phyloP scores from a whole-genome alignment of 805 yeast genomes.

The Saturnispora hagleri region DNA sequence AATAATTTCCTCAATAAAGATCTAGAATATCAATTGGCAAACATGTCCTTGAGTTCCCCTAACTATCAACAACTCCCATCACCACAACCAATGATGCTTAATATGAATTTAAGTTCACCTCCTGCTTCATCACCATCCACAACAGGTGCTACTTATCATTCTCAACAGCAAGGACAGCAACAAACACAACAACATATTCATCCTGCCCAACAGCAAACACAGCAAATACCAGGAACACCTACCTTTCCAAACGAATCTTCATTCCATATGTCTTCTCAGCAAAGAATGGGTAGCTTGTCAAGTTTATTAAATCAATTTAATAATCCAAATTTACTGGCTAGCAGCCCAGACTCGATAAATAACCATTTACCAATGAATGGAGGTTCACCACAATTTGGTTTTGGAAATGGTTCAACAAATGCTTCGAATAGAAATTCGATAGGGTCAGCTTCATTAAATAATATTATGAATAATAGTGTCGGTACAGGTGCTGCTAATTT shows the following conservation, averaged over 20 bases:
- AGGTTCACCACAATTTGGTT: slow-evolving; percentile 1
- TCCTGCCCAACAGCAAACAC: not conserved
- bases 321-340: not conserved
- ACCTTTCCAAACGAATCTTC: slow-evolving; percentile 3
- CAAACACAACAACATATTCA: not conserved
- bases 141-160: slow-evolving; percentile 7
- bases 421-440: slow-evolving; percentile 5
- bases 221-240: slow-evolving; percentile 1
- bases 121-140: slow-evolving; percentile 10
- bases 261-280: slow-evolving; percentile 5
- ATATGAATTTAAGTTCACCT: slow-evolving; percentile 10
- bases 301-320: slow-evolving; percentile 5
- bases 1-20: slow-evolving; percentile 15
- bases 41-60: slow-evolving; percentile 12
- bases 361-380: not conserved
- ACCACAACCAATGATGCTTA: slow-evolving; percentile 10
- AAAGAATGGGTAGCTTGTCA: slow-evolving; percentile 3
- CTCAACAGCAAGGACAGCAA: not conserved
- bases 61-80: slow-evolving; percentile 2
- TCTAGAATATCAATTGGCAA: slow-evolving; percentile 15
- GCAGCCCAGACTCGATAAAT: slow-evolving; percentile 2
- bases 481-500: not conserved
- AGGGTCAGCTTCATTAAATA: slow-evolving; percentile 7
- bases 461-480: not conserved
- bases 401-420: not conserved